A percentile compares a stretch with the other conserved stretches of the same genome.
Conservation (phyloP, 106 monocot genomes). For the Dendrobium huoshanense region DNA sequence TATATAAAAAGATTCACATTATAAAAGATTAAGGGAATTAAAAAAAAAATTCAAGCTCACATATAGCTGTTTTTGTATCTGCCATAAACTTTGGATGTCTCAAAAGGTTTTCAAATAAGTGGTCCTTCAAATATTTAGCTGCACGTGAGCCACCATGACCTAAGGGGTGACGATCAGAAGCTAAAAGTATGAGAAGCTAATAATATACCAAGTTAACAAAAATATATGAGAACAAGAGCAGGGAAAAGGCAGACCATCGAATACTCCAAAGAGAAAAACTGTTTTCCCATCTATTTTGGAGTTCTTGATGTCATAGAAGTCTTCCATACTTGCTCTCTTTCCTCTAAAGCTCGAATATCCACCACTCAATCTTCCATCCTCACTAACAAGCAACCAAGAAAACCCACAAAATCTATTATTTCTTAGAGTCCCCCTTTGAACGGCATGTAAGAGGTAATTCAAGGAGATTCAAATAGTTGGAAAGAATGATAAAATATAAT, state of each 20-base stretch:
- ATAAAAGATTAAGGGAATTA: no score
- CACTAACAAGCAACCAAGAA: neutral
- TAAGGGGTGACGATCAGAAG: constrained; percentile 14
- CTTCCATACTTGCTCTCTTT: constrained; percentile 13
- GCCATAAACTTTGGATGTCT: constrained; percentile 75
- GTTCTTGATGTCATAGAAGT: constrained; percentile 15
- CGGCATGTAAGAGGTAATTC: neutral
- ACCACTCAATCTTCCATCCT: constrained; percentile 12
- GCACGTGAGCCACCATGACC: constrained; percentile 92
- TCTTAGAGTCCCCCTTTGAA: neutral
- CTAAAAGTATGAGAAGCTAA: constrained; percentile 1
- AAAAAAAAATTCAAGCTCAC: constrained; percentile 23
- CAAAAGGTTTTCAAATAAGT: constrained; percentile 81
- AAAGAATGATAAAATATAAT: neutral
- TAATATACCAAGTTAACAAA: neutral
- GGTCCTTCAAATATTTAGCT: constrained; percentile 84
- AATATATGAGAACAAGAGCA: neutral
- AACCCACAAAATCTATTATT: neutral
- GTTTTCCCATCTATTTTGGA: constrained; percentile 11
- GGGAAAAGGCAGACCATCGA: constrained; percentile 55
- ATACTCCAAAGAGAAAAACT: constrained; percentile 19
- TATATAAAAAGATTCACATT: neutral
- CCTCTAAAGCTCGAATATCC: constrained; percentile 19
- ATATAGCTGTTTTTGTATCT: constrained; percentile 77
- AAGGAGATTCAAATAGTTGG: neutral